phyloP scores from a whole-genome alignment of 2,329 filamentous ascomycete species.

The Ascochyta koolunga region DNA sequence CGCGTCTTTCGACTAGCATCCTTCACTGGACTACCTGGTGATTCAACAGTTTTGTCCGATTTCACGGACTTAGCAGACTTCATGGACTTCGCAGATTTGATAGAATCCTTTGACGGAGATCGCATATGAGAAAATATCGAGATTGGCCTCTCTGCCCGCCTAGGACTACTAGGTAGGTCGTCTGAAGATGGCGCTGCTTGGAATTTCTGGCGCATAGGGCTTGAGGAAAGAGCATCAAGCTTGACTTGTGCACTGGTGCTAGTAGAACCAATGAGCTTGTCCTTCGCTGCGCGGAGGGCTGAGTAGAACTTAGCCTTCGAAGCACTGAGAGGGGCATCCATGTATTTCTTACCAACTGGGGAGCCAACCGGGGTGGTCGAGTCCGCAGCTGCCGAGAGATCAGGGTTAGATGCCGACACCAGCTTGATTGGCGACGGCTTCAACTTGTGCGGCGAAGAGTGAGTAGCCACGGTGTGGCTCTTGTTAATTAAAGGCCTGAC shows the following conservation, averaged over 20 bases:
- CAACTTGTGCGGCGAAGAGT: slow-evolving; percentile 47
- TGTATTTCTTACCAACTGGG: slow-evolving; percentile 58
- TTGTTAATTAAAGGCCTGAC: slow-evolving; percentile 62
- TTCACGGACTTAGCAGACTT: slow-evolving; percentile 38
- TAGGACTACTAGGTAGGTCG: slow-evolving; percentile 43
- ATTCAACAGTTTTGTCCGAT: slow-evolving; percentile 32
- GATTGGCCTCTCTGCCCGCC: slow-evolving; percentile 37
- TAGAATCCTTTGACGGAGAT: slow-evolving; percentile 44
- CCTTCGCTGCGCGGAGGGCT: slow-evolving; percentile 85
- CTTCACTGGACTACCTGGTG: slow-evolving; percentile 41
- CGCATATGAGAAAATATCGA: slow-evolving; percentile 45
- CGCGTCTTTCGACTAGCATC: slow-evolving; percentile 57
- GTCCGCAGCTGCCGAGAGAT: slow-evolving; percentile 45
- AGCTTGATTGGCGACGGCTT: slow-evolving; percentile 51
- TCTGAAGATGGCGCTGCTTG: slow-evolving; percentile 38
- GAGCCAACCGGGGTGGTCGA: slow-evolving; percentile 65
- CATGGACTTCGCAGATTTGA: slow-evolving; percentile 37
- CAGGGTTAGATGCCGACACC: slow-evolving; percentile 52
- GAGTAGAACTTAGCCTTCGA: slow-evolving; percentile 93
- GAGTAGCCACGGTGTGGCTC: slow-evolving; percentile 63
- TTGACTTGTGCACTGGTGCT: slow-evolving; percentile 64
- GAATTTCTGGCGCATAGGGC: slow-evolving; percentile 35
- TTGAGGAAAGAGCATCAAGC: slow-evolving; percentile 57
- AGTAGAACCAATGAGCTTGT: slow-evolving; percentile 78
- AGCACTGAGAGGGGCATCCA: slow-evolving; percentile 83